phyloP scores from a whole-genome alignment of 345 rosid species.

The Boechera divaricarpa region DNA sequence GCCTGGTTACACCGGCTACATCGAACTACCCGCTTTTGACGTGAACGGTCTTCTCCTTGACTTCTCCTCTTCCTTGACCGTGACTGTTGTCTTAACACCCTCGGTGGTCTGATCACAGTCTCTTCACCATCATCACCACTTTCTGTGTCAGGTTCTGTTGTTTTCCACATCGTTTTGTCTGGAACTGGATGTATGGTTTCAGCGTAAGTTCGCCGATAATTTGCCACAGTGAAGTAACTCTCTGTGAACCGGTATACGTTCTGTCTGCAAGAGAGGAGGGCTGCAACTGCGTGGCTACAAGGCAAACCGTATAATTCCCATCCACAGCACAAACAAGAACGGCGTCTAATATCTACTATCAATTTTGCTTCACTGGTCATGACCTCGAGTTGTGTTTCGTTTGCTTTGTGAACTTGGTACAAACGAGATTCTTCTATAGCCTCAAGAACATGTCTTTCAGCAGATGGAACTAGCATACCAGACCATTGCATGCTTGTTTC shows the following conservation, averaged over 20 bases:
- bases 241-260: slow-evolving; percentile 82
- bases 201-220: slow-evolving; percentile 82
- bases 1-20: slow-evolving; percentile 97
- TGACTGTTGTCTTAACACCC: slow-evolving; percentile 74
- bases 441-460: slow-evolving; percentile 73
- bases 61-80: slow-evolving; percentile 90
- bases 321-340: slow-evolving; percentile 85
- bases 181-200: slow-evolving; percentile 96
- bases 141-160: slow-evolving; percentile 59
- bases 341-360: slow-evolving; percentile 67
- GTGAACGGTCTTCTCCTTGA: slow-evolving; percentile 86
- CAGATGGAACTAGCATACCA: slow-evolving; percentile 84
- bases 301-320: slow-evolving; percentile 95
- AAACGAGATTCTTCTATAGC: slow-evolving; percentile 69
- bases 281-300: slow-evolving; percentile 97
- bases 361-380: slow-evolving; percentile 63
- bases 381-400: slow-evolving; percentile 76
- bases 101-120: slow-evolving; percentile 72
- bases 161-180: slow-evolving; percentile 82
- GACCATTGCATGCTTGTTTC: slow-evolving; percentile 90
- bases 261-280: slow-evolving; percentile 93
- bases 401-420: slow-evolving; percentile 74
- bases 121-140: slow-evolving; percentile 49
- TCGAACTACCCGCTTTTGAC: slow-evolving; percentile 86
- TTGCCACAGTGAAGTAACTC: slow-evolving; percentile 90